Base-by-base conservation (phyloP, 1,284 basidiomycete species). In the Fomitopsis pinicola region DNA sequence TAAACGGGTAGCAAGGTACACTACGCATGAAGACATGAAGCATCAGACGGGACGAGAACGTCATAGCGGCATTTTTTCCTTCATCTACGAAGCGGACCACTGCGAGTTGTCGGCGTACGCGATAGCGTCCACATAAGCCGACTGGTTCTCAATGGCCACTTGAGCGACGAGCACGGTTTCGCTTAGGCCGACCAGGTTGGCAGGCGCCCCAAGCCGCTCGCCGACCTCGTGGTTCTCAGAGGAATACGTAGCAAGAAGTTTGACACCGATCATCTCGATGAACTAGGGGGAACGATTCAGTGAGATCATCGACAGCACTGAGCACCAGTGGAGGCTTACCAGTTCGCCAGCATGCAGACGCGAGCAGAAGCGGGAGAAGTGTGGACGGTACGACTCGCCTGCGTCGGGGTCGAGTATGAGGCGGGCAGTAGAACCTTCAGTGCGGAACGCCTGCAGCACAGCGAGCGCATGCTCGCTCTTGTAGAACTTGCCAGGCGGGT, bases 401-500 rank as follows among this genome's bases (percentile, higher is more conserved):
- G 64, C 63, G 8, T 46, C 58, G 3, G 63, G 62, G 22, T 62
- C 58, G 3, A 66, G 56, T 3, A 60, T 52, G 12, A 70, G 55
- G 22, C 66, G 61, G 5, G 70, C 70, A 48, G 61, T 68, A 2
- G 69, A 68, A 8, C 64, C 68, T n/a, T 67, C 65, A 7, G 63
- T 44, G 3, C 56, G 46, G 15, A 73, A 59, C 0, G 71, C 59
- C 42, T 68, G 60, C 17, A 69, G 52, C 22, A 73, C 45, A 1
- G 57, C 57, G 38, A 64, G 52, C 0, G 68, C 69, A 50, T 64
- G 19, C 19, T 69, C 38, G n/a, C 63, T 67, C 55, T 69, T 71
- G 63, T 73, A 73, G 59, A 73, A 73, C 56, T 72, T 72, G 3
- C 71, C 72, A 0, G 69, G 65, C 1, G 67, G 64, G 2, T 61